Evolutionary conservation across 2,329 filamentous ascomycete species (phyloP).

Genomic region (Aspergillus carbonarius): DNA sequence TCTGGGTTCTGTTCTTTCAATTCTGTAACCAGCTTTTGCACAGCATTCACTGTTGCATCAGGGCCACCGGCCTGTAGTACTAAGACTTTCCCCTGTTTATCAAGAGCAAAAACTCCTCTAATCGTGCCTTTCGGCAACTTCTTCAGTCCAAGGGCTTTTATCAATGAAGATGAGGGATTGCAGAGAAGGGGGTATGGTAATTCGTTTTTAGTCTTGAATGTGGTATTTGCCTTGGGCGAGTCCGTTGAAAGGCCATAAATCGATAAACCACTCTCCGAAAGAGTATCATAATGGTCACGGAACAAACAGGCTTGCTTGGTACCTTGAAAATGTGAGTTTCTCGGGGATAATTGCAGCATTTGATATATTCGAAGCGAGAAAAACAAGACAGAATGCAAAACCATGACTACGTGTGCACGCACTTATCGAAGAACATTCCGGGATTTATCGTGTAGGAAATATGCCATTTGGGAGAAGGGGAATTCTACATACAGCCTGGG

Average conservation of each 20-base stretch:
- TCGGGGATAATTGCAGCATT: background rate
- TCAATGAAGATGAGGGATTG: constrained; percentile 72
- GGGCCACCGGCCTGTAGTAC: constrained; percentile 74
- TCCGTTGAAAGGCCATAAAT: constrained; percentile 91
- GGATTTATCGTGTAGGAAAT: background rate
- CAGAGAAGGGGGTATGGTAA: constrained; percentile 86
- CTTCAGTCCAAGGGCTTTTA: constrained; percentile 83
- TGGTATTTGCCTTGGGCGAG: constrained; percentile 85
- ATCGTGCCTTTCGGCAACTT: constrained; percentile 77
- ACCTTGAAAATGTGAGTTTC: constrained; percentile 55
- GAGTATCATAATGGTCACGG: constrained; percentile 74
- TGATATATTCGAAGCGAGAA: background rate
- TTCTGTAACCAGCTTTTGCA: constrained; percentile 65
- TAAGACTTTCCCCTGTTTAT: constrained; percentile 78
- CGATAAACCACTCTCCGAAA: constrained; percentile 75
- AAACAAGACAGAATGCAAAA: background rate
- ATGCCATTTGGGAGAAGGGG: background rate
- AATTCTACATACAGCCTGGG: constrained; percentile 74
- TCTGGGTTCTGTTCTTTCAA: background rate
- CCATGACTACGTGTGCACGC: background rate
- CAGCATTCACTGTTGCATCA: constrained; percentile 71
- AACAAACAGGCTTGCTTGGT: constrained; percentile 92
- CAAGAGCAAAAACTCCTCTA: constrained; percentile 83
- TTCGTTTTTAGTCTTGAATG: constrained; percentile 87
- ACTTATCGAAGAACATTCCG: background rate